Evolutionary conservation across 306 rosid genomes (phyloP).

Genomic region (Phaseolus lunatus): DNA sequence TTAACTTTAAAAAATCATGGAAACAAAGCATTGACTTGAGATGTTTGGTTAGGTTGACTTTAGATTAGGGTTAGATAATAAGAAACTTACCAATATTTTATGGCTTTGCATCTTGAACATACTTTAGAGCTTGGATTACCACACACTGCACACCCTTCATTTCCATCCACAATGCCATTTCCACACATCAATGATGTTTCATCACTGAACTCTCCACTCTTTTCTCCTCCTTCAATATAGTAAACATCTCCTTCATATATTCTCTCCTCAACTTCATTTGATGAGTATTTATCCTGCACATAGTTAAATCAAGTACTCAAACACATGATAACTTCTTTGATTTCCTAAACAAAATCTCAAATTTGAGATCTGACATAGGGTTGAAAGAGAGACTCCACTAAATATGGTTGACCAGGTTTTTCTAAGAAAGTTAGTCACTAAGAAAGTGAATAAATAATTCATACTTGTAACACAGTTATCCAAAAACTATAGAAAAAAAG

Average conservation of each 20-base stretch:
- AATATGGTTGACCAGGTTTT: neutral
- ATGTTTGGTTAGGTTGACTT: conserved; percentile 1
- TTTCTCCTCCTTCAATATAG: conserved; percentile 29
- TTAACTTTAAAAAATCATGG: neutral
- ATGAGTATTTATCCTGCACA: conserved; percentile 32
- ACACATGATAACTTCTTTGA: neutral
- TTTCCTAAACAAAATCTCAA: too few species aligned
- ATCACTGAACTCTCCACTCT: neutral
- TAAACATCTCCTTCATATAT: conserved; percentile 6
- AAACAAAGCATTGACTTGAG: neutral
- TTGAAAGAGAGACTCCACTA: too few species aligned
- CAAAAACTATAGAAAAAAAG: too few species aligned
- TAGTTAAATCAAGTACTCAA: neutral
- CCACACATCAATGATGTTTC: neutral
- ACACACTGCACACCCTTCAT: conserved; percentile 41
- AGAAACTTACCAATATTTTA: conserved; percentile 42
- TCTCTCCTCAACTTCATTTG: conserved; percentile 5
- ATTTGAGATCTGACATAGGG: too few species aligned
- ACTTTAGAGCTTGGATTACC: conserved; percentile 43
- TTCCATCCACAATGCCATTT: neutral
- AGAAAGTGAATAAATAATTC: too few species aligned
- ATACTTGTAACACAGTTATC: too few species aligned
- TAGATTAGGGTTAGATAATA: neutral
- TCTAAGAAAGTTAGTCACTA: too few species aligned
- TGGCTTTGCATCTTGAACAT: conserved; percentile 48